These are phyloP conservation scores for Golubevia pallescens DNA, from an alignment of 1,284 basidiomycete species.

Conservation along the genomic window DNA sequence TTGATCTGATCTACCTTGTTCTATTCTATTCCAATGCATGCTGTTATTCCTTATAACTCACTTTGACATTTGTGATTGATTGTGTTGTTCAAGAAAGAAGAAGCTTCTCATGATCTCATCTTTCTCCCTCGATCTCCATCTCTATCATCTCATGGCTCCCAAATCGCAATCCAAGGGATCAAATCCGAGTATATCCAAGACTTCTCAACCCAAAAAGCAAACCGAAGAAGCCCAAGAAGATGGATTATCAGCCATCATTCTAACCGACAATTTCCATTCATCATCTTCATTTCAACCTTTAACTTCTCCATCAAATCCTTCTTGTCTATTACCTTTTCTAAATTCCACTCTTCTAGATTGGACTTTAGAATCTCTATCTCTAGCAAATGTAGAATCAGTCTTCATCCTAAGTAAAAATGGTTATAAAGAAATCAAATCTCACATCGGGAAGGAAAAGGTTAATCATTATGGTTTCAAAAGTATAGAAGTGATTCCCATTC, in stretches of 20 bases:
- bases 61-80: no score
- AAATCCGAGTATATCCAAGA: no score
- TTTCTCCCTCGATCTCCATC: no score
- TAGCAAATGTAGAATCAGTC: slow-evolving; percentile 91
- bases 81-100: no score
- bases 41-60: no score
- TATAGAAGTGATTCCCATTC: slow-evolving; percentile 84
- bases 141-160: no score
- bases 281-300: slow-evolving; percentile 51
- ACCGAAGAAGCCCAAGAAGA: slow-evolving; percentile 55
- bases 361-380: slow-evolving; percentile 90
- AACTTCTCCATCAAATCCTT: slow-evolving; percentile 24
- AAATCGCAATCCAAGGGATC: no score
- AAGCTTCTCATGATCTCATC: no score
- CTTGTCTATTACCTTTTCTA: slow-evolving; percentile 91
- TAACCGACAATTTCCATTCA: slow-evolving; percentile 57
- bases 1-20: no score
- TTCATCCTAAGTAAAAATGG: slow-evolving; percentile 89
- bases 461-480: slow-evolving; percentile 72
- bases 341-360: slow-evolving; percentile 91
- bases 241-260: slow-evolving; percentile 52
- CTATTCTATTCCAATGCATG: no score
- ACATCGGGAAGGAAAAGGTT: no score
- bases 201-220: neutral
- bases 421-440: no score